Base-by-base conservation (phyloP, 129 eudicot species). In the Flaveria ramosissima region DNA sequence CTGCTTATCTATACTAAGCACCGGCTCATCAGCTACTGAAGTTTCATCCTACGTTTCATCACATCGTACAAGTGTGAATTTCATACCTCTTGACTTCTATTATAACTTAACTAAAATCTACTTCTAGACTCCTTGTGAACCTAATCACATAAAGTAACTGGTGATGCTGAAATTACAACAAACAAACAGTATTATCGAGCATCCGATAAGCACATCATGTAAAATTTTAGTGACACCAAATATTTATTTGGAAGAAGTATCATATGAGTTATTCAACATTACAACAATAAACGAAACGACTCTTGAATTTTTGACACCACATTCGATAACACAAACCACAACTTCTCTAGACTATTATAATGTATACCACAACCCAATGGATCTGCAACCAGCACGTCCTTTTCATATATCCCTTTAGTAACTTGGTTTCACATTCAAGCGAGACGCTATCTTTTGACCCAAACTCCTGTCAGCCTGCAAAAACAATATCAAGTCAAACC, bases 401-500 rank as follows among this genome's bases (percentile, higher is more conserved):
- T 15, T 32, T 6, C 43, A 30, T 42, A 9, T 62, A 27, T 11
- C 45, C 76, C 81, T 86, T 78, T 84, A 92, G 88, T 90, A 88
- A 66, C 82, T 88, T 36, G 98, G 96, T 81, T 80, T 86, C 70
- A 92, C 88, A 39, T 92, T 92, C 78, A 92, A 88, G 20, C 98
- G 93, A 46, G 91, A 88, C 8, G 98, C 96, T n/a, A 92, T 78
- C 86, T 90, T 92, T 85, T 90, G 96, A 21, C 98, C 98, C 17
- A 92, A 89, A 82, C 92, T 88, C 79, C 78, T 85, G 88, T 90
- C 96, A 56, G 96, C 94, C 98, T 92, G 89, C 75, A 78, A 21
- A 46, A 69, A 71, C 19, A 10, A 30, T 36, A 62, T 63, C 46
- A 30, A 63, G 45, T 63, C 69, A 61, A 23, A 24, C n/a, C 41